Evolutionary conservation across 2,329 filamentous ascomycete genomes (phyloP).

Genomic region (Monosporascus ibericus): DNA sequence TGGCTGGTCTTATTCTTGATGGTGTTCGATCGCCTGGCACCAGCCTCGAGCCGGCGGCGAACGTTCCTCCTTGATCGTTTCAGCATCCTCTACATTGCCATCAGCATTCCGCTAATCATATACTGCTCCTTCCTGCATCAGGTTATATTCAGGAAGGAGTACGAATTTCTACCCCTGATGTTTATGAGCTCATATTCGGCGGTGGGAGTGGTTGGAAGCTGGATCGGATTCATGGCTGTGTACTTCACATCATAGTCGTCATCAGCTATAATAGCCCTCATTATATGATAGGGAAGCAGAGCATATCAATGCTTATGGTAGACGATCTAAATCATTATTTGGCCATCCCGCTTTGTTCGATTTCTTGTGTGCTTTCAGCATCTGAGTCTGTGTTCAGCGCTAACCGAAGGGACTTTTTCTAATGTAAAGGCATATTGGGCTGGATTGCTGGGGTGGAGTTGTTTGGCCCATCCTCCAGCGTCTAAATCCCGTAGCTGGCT

Average conservation of each 20-base stretch:
- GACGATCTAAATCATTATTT: not conserved
- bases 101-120: constrained; percentile 81
- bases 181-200: constrained; percentile 94
- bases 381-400: not conserved
- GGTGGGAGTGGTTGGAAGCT: constrained; percentile 90
- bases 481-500: constrained; percentile 15
- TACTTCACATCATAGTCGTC: constrained; percentile 61
- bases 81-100: constrained; percentile 78
- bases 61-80: constrained; percentile 90
- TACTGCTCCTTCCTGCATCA: constrained; percentile 85
- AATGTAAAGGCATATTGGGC: constrained; percentile 11
- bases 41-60: constrained; percentile 70
- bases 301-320: not conserved
- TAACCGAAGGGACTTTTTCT: not conserved
- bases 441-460: constrained; percentile 11
- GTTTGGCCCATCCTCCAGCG: constrained; percentile 4
- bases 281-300: not conserved
- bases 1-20: constrained; percentile 86
- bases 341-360: not conserved
- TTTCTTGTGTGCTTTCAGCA: not conserved
- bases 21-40: constrained; percentile 80
- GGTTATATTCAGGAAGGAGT: constrained; percentile 73
- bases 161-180: constrained; percentile 93
- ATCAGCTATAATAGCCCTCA: not conserved
- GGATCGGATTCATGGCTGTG: constrained; percentile 89